phyloP scores from a whole-genome alignment of 257 asterid genomes.

The Lantana camara region DNA sequence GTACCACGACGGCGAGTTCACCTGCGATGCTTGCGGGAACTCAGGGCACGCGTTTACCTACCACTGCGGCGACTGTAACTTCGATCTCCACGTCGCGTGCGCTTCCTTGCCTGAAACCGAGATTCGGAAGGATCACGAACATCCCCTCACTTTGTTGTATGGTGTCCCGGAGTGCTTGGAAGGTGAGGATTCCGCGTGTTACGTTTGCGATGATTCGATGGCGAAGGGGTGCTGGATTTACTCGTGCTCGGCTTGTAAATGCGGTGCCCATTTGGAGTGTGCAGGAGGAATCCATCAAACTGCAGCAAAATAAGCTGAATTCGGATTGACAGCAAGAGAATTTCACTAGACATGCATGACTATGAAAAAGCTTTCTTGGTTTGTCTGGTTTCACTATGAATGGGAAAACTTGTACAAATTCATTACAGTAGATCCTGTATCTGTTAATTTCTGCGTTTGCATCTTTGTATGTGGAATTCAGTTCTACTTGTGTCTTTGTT shows the following conservation, averaged over 20 bases:
- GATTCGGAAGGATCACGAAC: constrained; percentile 35
- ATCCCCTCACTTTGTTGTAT: constrained; percentile 33
- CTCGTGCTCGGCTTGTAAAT: constrained; percentile 39
- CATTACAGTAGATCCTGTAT: neutral
- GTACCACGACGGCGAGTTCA: constrained; percentile 42
- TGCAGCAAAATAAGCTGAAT: neutral
- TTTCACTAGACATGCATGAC: no score
- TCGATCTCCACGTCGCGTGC: constrained; percentile 52
- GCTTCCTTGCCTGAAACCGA: constrained; percentile 47
- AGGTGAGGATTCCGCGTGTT: constrained; percentile 27
- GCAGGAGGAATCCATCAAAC: neutral
- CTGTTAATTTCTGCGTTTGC: neutral
- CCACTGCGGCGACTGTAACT: constrained; percentile 40
- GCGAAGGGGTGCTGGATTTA: constrained; percentile 38
- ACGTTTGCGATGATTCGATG: constrained; percentile 19
- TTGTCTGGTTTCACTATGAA: neutral
- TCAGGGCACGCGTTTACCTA: constrained; percentile 51
- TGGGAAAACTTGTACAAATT: neutral
- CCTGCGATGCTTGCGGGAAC: constrained; percentile 54
- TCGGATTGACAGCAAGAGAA: no score
- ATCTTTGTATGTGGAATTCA: neutral
- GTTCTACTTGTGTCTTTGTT: neutral
- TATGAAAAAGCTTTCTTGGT: neutral
- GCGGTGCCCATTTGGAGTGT: constrained; percentile 42
- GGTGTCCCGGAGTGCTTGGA: constrained; percentile 2